Percentiles rank a stretch among this genome's conserved stretches.
phyloP scores from a whole-genome alignment of 2,329 filamentous ascomycete species.

The Talaromyces sp. region DNA sequence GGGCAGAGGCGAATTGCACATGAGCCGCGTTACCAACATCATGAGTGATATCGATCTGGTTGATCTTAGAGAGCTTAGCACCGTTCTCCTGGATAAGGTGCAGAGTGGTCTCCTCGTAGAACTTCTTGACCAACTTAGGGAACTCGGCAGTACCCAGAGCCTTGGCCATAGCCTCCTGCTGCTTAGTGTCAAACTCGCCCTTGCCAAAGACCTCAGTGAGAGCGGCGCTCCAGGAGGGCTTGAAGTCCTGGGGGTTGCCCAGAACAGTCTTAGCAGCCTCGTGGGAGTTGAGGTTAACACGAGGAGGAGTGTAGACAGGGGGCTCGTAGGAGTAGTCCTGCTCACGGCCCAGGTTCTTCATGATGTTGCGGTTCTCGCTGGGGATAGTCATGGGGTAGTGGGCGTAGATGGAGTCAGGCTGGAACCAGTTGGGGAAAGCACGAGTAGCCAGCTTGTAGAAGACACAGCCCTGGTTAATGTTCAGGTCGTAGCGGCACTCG shows the following conservation, averaged over 20 bases:
- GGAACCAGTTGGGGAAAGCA: constrained; percentile 80
- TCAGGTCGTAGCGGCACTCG: constrained; percentile 71
- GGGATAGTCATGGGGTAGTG: constrained; percentile 75
- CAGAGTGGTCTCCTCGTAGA: constrained; percentile 66
- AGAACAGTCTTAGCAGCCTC: constrained; percentile 65
- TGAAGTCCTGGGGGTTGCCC: constrained; percentile 63
- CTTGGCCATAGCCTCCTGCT: constrained; percentile 58
- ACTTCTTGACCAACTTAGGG: constrained; percentile 64
- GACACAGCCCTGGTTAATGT: constrained; percentile 77
- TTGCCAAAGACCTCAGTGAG: constrained; percentile 66
- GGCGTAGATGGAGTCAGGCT: constrained; percentile 75
- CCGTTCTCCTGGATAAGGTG: constrained; percentile 66
- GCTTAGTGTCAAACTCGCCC: constrained; percentile 53
- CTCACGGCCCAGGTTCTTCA: constrained; percentile 67
- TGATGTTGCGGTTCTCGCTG: constrained; percentile 70
- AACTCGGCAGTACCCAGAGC: constrained; percentile 66
- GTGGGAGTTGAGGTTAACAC: constrained; percentile 63
- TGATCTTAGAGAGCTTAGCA: constrained; percentile 63
- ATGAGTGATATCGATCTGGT: constrained; percentile 70
- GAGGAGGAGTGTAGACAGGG: constrained; percentile 56
- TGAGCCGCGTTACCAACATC: constrained; percentile 60
- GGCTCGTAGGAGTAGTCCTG: constrained; percentile 70
- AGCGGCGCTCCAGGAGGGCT: constrained; percentile 65
- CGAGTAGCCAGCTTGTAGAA: constrained; percentile 83
- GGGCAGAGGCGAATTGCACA: constrained; percentile 58